Base-by-base conservation (phyloP, 495 filamentous ascomycete genomes). In the Neurospora africana region DNA sequence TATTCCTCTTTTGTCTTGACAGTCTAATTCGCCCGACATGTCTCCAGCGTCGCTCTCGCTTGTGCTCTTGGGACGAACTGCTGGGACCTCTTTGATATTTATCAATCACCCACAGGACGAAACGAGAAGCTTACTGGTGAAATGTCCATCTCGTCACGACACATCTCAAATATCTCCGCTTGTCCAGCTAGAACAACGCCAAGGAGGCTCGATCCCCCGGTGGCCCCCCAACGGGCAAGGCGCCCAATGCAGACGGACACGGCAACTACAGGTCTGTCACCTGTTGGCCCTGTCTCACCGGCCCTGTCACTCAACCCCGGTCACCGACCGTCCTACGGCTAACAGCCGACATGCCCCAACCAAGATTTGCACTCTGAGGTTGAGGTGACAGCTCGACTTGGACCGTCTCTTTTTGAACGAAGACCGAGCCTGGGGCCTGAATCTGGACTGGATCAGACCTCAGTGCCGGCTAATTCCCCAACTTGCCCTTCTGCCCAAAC, bases 331-430 rank as follows among this genome's bases (percentile, higher is more conserved):
- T 72, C 68, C 72, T 39, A 72, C 69, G 75, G 70, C 43, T 73
- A 53, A 71, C 72, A 33, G 27, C 53, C 53, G 53, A 74, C 78
- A 77, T 76, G 76, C 73, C 73, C 30, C 70, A 80, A 80, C 78
- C 78, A 80, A 80, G 78, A 80, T 80, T 77, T 72, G 73, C 38
- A 39, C 21, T 75, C 15, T 70, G 47, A 71, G 78, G 78, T 78
- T 72, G 72, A 65, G 23, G 53, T 61, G 53, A 61, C 53, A 33
- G 53, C 53, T 61, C 53, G 53, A 61, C 23, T 21, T 61, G n/a
- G 23, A 27, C 23, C 8, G 47, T 15, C 47, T 58, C 47, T 53
- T n/a, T n/a, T 53, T 58, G 21, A 58, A 58, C 11, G 5, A 15
- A 61, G 23, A 61, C 23, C 23, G 53, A 27, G 53, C 4, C 53